A percentile compares a stretch with the other conserved stretches of the same genome.
Conservation (phyloP, 2,329 filamentous ascomycete genomes). For the Pseudogymnoascus sp. region DNA sequence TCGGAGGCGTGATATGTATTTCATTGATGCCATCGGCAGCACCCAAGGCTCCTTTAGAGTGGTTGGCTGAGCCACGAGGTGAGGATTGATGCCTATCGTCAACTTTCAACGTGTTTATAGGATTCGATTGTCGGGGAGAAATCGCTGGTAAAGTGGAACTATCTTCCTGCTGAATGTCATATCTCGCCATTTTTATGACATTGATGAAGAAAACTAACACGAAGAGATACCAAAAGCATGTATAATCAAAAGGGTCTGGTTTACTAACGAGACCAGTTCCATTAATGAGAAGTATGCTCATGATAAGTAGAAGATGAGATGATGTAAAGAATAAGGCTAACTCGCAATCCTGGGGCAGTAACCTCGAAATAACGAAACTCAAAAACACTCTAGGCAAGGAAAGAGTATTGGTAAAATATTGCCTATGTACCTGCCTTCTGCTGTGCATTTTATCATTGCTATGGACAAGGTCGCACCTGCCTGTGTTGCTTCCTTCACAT, state of each 20-base stretch:
- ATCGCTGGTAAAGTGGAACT: neutral
- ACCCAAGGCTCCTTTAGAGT: neutral
- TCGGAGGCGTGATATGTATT: neutral
- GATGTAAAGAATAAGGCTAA: neutral
- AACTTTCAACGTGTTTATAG: neutral
- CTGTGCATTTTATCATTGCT: neutral
- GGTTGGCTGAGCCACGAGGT: neutral
- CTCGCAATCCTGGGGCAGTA: neutral
- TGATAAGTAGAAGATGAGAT: neutral
- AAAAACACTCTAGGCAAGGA: neutral
- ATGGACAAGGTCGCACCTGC: neutral
- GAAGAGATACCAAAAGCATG: constrained; percentile 4
- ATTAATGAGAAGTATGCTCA: neutral
- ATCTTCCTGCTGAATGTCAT: neutral
- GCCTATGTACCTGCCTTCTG: neutral
- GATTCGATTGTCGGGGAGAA: neutral
- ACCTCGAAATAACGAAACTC: neutral
- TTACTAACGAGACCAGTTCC: constrained; percentile 4
- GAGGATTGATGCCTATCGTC: neutral
- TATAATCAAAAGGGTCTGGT: constrained; percentile 1
- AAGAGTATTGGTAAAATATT: neutral
- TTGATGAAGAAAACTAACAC: neutral
- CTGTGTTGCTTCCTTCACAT: neutral
- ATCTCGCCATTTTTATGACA: neutral
- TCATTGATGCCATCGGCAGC: neutral